Evolutionary conservation across 2,329 filamentous ascomycete species (phyloP).

Genomic region (Exophiala sp.): DNA sequence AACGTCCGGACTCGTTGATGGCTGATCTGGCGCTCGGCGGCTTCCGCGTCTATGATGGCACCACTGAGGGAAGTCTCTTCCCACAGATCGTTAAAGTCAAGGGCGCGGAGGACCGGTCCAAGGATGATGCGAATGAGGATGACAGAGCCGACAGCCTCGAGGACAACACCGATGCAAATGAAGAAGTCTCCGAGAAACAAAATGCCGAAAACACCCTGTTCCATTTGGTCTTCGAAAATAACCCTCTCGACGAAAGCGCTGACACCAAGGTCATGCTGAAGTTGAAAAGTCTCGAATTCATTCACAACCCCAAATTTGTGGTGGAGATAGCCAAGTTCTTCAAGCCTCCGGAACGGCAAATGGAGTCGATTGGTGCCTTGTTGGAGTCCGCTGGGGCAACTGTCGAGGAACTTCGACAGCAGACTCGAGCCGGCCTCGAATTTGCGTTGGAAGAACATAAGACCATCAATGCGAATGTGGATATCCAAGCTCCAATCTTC

Average conservation of each 20-base stretch:
- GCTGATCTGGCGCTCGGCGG: conserved; percentile 87
- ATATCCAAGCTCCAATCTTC: conserved; percentile 91
- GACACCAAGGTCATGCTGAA: conserved; percentile 89
- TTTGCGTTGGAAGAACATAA: conserved; percentile 98
- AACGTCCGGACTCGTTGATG: conserved; percentile 86
- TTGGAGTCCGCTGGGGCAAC: conserved; percentile 96
- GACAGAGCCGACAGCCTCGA: conserved; percentile 38
- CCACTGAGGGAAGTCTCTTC: conserved; percentile 83
- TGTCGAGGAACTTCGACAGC: conserved; percentile 89
- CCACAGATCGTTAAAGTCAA: conserved; percentile 96
- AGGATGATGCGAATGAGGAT: conserved; percentile 47
- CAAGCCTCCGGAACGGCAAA: conserved; percentile 90
- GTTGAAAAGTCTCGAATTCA: conserved; percentile 90
- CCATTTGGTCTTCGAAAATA: conserved; percentile 86
- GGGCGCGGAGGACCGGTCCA: conserved; percentile 63
- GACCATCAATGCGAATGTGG: conserved; percentile 92
- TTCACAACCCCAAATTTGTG: conserved; percentile 94
- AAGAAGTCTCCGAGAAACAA: conserved; percentile 36
- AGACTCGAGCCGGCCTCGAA: conserved; percentile 91
- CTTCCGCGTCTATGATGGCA: conserved; percentile 91
- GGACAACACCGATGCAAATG: conserved; percentile 28
- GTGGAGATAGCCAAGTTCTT: conserved; percentile 93
- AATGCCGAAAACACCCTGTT: conserved; percentile 77
- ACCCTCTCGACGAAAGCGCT: conserved; percentile 86
- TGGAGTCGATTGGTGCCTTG: conserved; percentile 95